These are phyloP conservation scores for Cruciata laevipes DNA, from an alignment of 257 asterid genomes.

Conservation along the genomic window DNA sequence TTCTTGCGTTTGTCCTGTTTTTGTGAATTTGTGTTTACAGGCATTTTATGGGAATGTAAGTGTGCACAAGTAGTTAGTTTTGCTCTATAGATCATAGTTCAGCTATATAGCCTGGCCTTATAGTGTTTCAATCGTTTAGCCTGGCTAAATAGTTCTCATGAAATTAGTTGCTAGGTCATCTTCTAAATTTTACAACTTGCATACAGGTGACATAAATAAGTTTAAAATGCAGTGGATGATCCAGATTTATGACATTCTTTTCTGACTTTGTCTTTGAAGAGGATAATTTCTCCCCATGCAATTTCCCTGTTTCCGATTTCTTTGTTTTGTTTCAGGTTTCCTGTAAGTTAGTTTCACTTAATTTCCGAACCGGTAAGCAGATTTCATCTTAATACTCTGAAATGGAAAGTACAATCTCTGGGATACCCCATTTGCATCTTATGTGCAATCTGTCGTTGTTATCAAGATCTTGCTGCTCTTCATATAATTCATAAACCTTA, in stretches of 20 bases:
- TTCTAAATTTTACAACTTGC: background rate
- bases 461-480: background rate
- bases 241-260: background rate
- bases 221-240: background rate
- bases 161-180: background rate
- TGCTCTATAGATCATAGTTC: too few relatives aligned
- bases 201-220: background rate
- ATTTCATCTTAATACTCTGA: background rate
- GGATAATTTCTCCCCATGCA: too few relatives aligned
- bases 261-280: too few relatives aligned
- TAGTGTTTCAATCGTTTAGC: background rate
- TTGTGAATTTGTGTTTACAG: background rate
- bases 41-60: background rate
- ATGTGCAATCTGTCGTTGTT: background rate
- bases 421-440: background rate
- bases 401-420: too few relatives aligned
- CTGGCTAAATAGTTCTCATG: too few relatives aligned
- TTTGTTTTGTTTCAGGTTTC: too few relatives aligned
- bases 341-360: too few relatives aligned
- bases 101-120: too few relatives aligned
- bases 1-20: background rate
- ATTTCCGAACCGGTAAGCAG: too few relatives aligned
- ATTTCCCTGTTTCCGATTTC: too few relatives aligned
- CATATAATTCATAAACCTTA: background rate
- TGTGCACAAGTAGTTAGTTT: too few relatives aligned